Percentiles rank a stretch among this genome's conserved stretches.
Evolutionary conservation across 2,329 filamentous ascomycete species (phyloP).

Genomic region (Talaromyces sp.): DNA sequence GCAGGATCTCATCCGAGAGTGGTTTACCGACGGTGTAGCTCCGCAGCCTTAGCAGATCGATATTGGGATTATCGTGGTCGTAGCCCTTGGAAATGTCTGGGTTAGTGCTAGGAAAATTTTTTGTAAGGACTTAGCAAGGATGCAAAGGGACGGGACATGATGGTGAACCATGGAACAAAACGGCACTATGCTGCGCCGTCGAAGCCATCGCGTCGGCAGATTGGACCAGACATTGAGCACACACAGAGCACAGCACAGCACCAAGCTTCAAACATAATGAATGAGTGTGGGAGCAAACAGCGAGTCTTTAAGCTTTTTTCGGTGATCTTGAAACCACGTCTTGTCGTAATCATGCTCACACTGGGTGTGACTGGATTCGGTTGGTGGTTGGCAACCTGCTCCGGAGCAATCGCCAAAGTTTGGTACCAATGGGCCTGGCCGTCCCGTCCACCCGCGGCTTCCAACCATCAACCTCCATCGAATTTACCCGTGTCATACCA

Average conservation of each 20-base stretch:
- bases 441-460: slow-evolving; percentile 17
- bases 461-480: slow-evolving; percentile 8
- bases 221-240: neutral
- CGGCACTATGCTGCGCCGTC: slow-evolving; percentile 29
- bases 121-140: neutral
- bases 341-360: neutral
- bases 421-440: slow-evolving; percentile 16
- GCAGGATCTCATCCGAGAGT: slow-evolving; percentile 63
- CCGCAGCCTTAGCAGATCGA: slow-evolving; percentile 72
- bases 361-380: neutral
- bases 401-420: slow-evolving; percentile 10
- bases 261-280: slow-evolving; percentile 17
- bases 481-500: neutral
- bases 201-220: slow-evolving; percentile 20
- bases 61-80: slow-evolving; percentile 68
- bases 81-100: slow-evolving; percentile 58
- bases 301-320: neutral
- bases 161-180: slow-evolving; percentile 40
- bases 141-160: slow-evolving; percentile 15
- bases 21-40: slow-evolving; percentile 71
- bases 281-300: neutral
- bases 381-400: neutral
- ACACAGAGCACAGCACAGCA: slow-evolving; percentile 10
- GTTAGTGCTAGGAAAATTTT: slow-evolving; percentile 34
- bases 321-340: neutral